These are phyloP conservation scores for Boletus rubescentipes DNA, from an alignment of 768 basidiomycete species.

Conservation along the genomic window DNA sequence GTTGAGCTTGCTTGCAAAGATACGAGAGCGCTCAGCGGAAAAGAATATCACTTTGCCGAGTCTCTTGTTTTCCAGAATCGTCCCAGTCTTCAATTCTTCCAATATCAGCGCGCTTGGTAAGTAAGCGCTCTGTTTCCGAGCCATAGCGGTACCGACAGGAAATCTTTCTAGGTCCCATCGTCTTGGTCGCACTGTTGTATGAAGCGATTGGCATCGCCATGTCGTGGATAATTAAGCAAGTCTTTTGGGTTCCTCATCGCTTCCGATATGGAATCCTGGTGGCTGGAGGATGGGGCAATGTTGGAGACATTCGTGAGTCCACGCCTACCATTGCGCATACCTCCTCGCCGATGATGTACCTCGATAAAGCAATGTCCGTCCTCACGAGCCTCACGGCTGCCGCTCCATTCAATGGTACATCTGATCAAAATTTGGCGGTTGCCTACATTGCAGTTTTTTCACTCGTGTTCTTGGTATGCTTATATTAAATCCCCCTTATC, in stretches of 20 bases:
- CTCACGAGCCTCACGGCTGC: slow-evolving; percentile 59
- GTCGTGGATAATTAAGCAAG: slow-evolving; percentile 53
- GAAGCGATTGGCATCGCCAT: slow-evolving; percentile 52
- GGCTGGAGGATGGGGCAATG: slow-evolving; percentile 69
- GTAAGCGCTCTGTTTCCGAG: slow-evolving; percentile 4
- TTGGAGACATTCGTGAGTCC: slow-evolving; percentile 65
- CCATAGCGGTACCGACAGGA: background rate
- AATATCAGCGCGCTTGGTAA: slow-evolving; percentile 57
- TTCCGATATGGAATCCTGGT: slow-evolving; percentile 70
- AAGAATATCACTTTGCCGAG: slow-evolving; percentile 61
- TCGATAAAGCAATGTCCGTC: slow-evolving; percentile 56
- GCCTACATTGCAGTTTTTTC: slow-evolving; percentile 66
- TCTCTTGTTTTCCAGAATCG: slow-evolving; percentile 70
- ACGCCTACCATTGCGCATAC: background rate
- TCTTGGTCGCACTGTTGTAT: slow-evolving; percentile 61
- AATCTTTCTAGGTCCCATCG: slow-evolving; percentile 51
- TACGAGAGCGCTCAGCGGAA: background rate
- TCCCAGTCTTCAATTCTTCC: slow-evolving; percentile 59
- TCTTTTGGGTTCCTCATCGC: slow-evolving; percentile 78
- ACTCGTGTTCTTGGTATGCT: slow-evolving; percentile 56
- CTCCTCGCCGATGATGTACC: background rate
- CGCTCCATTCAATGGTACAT: slow-evolving; percentile 57
- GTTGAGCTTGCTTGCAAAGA: background rate
- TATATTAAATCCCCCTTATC: background rate
- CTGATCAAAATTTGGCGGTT: slow-evolving; percentile 60